Conservation (phyloP, 805 yeast genomes). For the Suhomyces canberraensis region DNA sequence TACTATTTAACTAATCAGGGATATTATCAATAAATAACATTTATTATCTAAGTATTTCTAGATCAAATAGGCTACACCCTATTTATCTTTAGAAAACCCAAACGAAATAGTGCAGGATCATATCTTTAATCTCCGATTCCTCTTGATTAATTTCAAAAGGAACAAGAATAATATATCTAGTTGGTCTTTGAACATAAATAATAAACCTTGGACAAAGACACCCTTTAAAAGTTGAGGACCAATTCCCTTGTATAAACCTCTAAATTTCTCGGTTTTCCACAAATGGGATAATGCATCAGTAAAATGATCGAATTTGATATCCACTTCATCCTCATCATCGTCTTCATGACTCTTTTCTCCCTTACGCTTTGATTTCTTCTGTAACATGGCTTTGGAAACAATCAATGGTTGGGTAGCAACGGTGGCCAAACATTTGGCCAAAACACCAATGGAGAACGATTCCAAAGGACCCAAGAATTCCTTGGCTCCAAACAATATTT, state of each 20-base stretch:
- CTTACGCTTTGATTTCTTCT: constrained; percentile 36
- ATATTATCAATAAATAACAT: too few relatives aligned
- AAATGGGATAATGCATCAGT: constrained; percentile 61
- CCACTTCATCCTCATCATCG: constrained; percentile 30
- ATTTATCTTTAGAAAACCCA: too few relatives aligned
- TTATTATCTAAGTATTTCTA: too few relatives aligned
- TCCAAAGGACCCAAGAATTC: constrained; percentile 55
- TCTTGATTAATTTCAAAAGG: constrained; percentile 28
- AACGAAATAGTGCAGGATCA: neutral
- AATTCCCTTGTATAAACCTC: constrained; percentile 74
- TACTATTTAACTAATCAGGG: too few relatives aligned
- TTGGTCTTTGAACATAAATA: constrained; percentile 80
- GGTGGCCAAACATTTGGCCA: constrained; percentile 79
- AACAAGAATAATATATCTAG: constrained; percentile 40
- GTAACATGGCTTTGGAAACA: constrained; percentile 79
- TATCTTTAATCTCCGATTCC: constrained; percentile 3
- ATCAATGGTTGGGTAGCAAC: constrained; percentile 79
- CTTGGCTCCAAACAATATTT: constrained; percentile 42
- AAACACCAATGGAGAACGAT: constrained; percentile 70
- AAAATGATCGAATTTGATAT: constrained; percentile 51
- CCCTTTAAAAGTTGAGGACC: constrained; percentile 81
- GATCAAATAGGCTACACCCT: too few relatives aligned
- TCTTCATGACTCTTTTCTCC: constrained; percentile 18
- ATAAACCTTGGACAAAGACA: constrained; percentile 76
- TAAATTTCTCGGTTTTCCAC: constrained; percentile 59